These are phyloP conservation scores for Mortierella hygrophila DNA, from an alignment of 192 early-diverging fungal genomes.

Conservation along the genomic window DNA sequence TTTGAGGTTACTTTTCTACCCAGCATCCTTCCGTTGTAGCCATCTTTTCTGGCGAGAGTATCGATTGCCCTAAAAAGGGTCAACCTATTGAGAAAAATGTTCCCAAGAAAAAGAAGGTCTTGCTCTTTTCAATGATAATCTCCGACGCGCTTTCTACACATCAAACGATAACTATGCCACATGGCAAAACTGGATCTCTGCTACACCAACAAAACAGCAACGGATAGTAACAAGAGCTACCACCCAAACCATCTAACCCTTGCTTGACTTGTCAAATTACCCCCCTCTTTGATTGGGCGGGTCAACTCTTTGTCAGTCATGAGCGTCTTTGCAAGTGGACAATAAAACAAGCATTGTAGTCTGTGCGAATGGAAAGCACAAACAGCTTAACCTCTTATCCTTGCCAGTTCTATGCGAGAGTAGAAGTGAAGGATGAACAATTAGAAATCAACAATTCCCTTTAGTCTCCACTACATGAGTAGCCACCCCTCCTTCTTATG, in stretches of 20 bases:
- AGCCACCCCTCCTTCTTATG: background rate
- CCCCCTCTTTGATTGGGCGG: background rate
- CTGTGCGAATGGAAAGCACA: background rate
- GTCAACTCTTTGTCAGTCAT: slow-evolving; percentile 14
- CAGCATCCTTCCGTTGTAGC: too few relatives aligned
- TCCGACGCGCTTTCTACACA: background rate
- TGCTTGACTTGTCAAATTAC: background rate
- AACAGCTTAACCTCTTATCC: background rate
- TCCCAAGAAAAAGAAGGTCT: too few relatives aligned
- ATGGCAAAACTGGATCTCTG: background rate
- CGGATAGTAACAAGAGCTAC: background rate
- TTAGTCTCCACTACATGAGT: background rate
- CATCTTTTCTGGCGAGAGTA: too few relatives aligned
- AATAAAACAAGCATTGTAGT: background rate
- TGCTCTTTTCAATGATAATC: background rate
- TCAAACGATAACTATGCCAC: background rate
- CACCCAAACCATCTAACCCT: background rate
- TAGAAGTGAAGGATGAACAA: background rate
- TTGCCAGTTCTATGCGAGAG: background rate
- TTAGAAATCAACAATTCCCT: background rate
- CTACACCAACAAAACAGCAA: background rate
- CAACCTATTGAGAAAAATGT: too few relatives aligned
- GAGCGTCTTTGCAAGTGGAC: background rate
- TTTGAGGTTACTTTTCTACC: too few relatives aligned
- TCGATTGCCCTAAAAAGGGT: too few relatives aligned